A percentile compares a stretch with the other conserved stretches of the same genome.
These are phyloP conservation scores for Exophiala sp. DNA, from an alignment of 2,329 filamentous ascomycete genomes.

Conservation along the genomic window DNA sequence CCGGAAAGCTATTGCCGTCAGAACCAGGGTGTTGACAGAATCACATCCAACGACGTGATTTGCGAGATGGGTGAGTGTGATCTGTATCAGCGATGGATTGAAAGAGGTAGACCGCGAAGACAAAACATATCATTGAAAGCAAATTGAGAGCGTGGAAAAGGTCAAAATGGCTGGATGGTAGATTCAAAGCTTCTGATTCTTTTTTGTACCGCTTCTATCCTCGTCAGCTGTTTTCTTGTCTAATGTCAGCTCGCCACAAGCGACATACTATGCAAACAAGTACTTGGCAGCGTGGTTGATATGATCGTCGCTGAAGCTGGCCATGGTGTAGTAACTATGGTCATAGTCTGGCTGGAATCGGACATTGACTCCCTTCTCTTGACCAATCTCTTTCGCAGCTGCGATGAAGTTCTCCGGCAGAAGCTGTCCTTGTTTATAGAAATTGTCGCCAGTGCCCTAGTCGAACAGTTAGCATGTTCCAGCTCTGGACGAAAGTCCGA, in stretches of 20 bases:
- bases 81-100: too few species aligned
- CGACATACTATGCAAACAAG: conserved; percentile 54
- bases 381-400: conserved; percentile 69
- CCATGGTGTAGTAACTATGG: conserved; percentile 96
- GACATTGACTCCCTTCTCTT: conserved; percentile 63
- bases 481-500: conserved; percentile 28
- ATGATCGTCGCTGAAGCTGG: conserved; percentile 83
- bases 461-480: conserved; percentile 4
- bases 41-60: too few species aligned
- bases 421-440: conserved; percentile 90
- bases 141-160: background rate
- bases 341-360: conserved; percentile 89
- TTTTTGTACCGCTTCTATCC: conserved; percentile 28
- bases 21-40: too few species aligned
- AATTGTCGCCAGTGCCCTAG: conserved; percentile 86
- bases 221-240: conserved; percentile 20
- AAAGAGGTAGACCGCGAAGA: background rate
- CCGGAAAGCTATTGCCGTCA: too few species aligned
- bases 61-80: too few species aligned
- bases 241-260: background rate
- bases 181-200: conserved; percentile 25
- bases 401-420: conserved; percentile 86
- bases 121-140: background rate
- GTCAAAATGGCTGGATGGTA: conserved; percentile 22
- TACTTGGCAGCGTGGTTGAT: conserved; percentile 87